phyloP scores from a whole-genome alignment of 129 eudicot genomes.

The Saposhnikovia divaricata region DNA sequence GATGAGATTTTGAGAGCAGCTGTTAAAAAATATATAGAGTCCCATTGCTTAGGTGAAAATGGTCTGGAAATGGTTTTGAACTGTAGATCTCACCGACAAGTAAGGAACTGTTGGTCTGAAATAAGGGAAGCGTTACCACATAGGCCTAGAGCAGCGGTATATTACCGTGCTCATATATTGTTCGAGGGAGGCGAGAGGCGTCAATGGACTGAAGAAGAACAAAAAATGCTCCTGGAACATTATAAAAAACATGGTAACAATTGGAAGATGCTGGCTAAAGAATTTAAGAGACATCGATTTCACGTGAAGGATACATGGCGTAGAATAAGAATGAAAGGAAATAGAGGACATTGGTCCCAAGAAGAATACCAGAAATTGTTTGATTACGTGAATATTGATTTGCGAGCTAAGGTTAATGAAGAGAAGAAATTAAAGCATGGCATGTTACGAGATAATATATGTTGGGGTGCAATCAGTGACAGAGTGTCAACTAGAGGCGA shows the following conservation, averaged over 20 bases:
- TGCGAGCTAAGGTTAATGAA: constrained; percentile 27
- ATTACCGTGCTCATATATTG: no score
- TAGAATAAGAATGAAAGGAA: constrained; percentile 35
- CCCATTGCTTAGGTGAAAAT: constrained; percentile 39
- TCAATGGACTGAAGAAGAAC: constrained; percentile 59
- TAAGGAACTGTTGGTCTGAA: constrained; percentile 55
- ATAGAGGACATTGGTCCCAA: constrained; percentile 46
- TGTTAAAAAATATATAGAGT: constrained; percentile 36
- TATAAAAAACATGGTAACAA: constrained; percentile 33
- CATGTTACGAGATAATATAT: constrained; percentile 64
- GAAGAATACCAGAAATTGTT: constrained; percentile 56
- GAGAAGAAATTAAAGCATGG: constrained; percentile 60
- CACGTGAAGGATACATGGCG: constrained; percentile 63
- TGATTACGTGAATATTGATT: constrained; percentile 53
- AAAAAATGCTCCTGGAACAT: constrained; percentile 15
- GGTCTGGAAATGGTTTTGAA: constrained; percentile 52
- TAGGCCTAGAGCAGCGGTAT: no score
- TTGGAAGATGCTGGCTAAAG: constrained; percentile 43
- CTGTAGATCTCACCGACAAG: constrained; percentile 17
- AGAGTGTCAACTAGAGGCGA: constrained; percentile 32
- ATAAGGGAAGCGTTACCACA: constrained; percentile 48
- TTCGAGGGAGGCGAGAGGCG: constrained; percentile 31
- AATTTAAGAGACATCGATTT: constrained; percentile 41
- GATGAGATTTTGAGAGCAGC: constrained; percentile 48
- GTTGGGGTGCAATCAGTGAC: constrained; percentile 58